Percentiles rank a stretch among this genome's conserved stretches.
Conservation (phyloP, 2,329 filamentous ascomycete genomes). For the Phyllosticta capitalensis region DNA sequence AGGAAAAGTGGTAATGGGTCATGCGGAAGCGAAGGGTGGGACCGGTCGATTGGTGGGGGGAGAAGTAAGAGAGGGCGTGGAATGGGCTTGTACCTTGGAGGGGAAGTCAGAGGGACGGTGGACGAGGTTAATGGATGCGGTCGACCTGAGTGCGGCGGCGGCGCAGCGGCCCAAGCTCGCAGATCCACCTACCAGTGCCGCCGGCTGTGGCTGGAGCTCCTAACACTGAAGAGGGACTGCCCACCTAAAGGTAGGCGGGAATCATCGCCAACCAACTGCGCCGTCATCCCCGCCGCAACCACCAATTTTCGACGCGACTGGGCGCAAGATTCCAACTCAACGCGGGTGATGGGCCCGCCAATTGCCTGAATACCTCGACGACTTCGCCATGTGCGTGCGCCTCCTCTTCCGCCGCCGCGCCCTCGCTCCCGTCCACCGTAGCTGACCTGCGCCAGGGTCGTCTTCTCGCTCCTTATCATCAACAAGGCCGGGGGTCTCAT, state of each 20-base stretch:
- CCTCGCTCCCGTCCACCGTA: neutral
- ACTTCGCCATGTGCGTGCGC: slow-evolving; percentile 2
- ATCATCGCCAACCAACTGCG: neutral
- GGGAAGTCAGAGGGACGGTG: neutral
- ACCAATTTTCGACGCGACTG: neutral
- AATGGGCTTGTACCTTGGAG: neutral
- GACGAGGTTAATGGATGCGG: neutral
- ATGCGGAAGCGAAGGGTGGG: neutral
- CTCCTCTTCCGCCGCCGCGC: slow-evolving; percentile 1
- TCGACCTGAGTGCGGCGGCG: no score
- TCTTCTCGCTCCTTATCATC: slow-evolving; percentile 93
- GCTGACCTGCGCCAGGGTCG: slow-evolving; percentile 53
- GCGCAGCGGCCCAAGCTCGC: neutral
- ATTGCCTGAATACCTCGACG: neutral
- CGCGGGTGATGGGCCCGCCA: slow-evolving; percentile 2
- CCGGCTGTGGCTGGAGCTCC: slow-evolving; percentile 4
- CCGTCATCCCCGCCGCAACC: neutral
- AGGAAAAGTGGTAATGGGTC: neutral
- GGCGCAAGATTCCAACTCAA: neutral
- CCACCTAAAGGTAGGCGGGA: neutral
- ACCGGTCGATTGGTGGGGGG: neutral
- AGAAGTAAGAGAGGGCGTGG: neutral
- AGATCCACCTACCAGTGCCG: neutral
- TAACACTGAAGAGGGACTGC: no score
- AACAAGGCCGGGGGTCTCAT: slow-evolving; percentile 96